Conservation (phyloP, 129 eudicot species). For the Helianthus tuberosus region DNA sequence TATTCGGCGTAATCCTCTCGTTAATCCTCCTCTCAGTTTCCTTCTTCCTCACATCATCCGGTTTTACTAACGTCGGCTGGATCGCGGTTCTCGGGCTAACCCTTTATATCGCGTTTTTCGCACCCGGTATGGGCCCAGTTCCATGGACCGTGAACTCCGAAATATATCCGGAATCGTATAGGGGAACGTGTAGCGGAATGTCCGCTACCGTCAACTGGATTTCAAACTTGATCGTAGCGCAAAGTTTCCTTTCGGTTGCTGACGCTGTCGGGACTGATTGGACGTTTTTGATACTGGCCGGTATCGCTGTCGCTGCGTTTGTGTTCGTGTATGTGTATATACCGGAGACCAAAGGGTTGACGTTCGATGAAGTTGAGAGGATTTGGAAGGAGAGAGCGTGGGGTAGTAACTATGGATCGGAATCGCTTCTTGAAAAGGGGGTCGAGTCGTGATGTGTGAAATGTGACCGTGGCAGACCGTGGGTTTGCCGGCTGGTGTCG, state of each 20-base stretch:
- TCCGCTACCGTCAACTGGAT: constrained; percentile 97
- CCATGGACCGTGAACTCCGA: constrained; percentile 99
- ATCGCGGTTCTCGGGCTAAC: constrained; percentile 77
- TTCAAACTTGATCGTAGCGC: constrained; percentile 83
- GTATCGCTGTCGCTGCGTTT: constrained; percentile 57
- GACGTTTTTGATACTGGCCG: constrained; percentile 76
- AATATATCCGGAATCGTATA: constrained; percentile 82
- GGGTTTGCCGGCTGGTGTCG: not conserved
- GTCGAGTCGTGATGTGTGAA: constrained; percentile 22
- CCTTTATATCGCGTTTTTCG: constrained; percentile 80
- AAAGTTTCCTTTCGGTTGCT: constrained; percentile 79
- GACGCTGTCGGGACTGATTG: constrained; percentile 76
- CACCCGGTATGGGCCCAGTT: constrained; percentile 98
- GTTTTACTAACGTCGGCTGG: constrained; percentile 53
- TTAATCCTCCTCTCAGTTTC: constrained; percentile 64
- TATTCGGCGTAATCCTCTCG: constrained; percentile 69
- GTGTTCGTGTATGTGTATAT: constrained; percentile 59
- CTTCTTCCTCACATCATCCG: constrained; percentile 60
- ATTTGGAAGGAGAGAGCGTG: constrained; percentile 84
- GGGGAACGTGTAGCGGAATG: constrained; percentile 94
- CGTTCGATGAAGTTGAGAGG: constrained; percentile 84
- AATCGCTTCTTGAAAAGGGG: constrained; percentile 49
- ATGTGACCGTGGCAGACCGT: not conserved
- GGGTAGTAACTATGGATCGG: constrained; percentile 37
- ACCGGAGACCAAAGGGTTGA: constrained; percentile 94